Conservation (phyloP, 1,139 yeast species). For the Scheffersomyces lignicola region DNA sequence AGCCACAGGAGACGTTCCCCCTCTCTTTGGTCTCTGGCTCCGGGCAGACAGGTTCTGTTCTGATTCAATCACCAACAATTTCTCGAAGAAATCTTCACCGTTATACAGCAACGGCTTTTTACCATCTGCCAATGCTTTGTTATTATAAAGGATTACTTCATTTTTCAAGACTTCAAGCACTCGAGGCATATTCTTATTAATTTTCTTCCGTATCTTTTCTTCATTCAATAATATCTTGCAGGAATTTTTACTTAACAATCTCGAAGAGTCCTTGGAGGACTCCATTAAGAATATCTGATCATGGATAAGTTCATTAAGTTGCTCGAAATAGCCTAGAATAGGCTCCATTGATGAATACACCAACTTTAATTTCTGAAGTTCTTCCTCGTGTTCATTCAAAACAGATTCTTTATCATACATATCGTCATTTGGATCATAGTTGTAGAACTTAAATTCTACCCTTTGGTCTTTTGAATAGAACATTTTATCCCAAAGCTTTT, state of each 20-base stretch:
- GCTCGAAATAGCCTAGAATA: conserved; percentile 53
- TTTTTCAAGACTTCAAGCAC: conserved; percentile 52
- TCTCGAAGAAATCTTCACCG: conserved; percentile 49
- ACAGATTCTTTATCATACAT: conserved; percentile 53
- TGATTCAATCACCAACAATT: conserved; percentile 42
- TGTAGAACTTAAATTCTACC: conserved; percentile 33
- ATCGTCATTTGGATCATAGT: conserved; percentile 37
- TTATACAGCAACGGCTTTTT: conserved; percentile 42
- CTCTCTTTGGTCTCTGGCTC: conserved; percentile 6
- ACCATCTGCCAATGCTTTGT: conserved; percentile 24
- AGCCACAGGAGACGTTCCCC: conserved; percentile 5
- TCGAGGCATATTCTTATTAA: conserved; percentile 67
- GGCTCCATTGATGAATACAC: conserved; percentile 56
- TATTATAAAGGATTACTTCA: conserved; percentile 50
- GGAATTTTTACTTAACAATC: conserved; percentile 74
- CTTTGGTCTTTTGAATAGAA: conserved; percentile 54
- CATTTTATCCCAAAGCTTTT: conserved; percentile 60
- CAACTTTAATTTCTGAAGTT: conserved; percentile 50
- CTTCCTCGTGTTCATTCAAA: conserved; percentile 62
- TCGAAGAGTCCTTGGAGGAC: conserved; percentile 76
- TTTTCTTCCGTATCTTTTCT: conserved; percentile 69
- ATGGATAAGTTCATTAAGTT: conserved; percentile 52
- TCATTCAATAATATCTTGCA: conserved; percentile 79
- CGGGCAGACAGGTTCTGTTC: conserved; percentile 20
- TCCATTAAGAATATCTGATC: conserved; percentile 67